Evolutionary conservation across 345 rosid genomes (phyloP).

Genomic region (Eucalyptus curtisii): DNA sequence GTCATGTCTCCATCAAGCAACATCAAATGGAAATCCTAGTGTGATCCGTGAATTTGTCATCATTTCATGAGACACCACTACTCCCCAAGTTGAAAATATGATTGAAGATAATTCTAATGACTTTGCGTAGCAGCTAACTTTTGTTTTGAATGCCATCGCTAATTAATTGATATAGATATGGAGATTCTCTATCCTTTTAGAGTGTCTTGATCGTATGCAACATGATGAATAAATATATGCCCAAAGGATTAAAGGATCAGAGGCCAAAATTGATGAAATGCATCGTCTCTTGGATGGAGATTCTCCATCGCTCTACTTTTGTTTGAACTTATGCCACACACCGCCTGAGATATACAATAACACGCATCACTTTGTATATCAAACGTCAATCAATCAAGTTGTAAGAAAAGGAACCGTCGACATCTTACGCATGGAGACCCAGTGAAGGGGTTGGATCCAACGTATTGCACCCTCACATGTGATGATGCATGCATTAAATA

Average conservation of each 20-base stretch:
- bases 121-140: neutral
- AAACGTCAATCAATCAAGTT: neutral
- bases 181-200: neutral
- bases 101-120: neutral
- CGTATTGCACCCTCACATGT: neutral
- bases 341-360: neutral
- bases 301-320: neutral
- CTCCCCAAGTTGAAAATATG: neutral
- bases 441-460: neutral
- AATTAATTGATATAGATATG: neutral
- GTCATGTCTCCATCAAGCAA: neutral
- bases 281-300: neutral
- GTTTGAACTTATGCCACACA: neutral
- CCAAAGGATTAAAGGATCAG: neutral
- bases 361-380: neutral
- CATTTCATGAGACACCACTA: neutral
- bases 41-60: neutral
- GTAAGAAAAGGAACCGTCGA: neutral
- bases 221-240: neutral
- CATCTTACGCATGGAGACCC: neutral
- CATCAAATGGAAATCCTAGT: neutral
- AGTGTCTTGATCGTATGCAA: neutral
- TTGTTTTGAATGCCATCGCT: neutral
- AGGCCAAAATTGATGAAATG: neutral
- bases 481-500: neutral